Evolutionary conservation across 2,329 filamentous ascomycete species (phyloP).

Genomic region (Setomelanomma holmii): DNA sequence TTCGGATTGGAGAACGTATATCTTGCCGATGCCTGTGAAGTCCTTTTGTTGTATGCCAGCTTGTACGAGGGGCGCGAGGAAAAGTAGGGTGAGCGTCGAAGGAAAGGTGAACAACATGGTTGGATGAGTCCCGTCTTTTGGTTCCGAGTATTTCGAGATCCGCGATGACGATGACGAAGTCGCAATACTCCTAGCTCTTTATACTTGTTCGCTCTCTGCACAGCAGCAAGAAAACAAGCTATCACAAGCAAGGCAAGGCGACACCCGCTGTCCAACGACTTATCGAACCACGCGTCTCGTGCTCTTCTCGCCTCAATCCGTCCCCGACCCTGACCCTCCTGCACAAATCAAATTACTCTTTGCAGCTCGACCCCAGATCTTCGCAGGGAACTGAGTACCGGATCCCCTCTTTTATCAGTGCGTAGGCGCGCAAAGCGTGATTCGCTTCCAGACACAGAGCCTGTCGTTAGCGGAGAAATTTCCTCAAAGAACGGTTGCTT

Average conservation of each 20-base stretch:
- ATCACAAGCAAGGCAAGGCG: conserved; percentile 1
- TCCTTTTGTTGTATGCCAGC: conserved; percentile 32
- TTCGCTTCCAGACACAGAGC: background rate
- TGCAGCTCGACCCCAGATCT: conserved; percentile 2
- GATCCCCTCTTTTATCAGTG: conserved; percentile 11
- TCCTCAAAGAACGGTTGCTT: background rate
- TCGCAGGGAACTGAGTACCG: background rate
- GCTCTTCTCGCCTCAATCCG: background rate
- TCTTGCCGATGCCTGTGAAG: conserved; percentile 39
- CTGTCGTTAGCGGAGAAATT: conserved; percentile 4
- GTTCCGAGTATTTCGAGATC: background rate
- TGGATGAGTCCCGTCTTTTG: background rate
- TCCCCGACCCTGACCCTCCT: background rate
- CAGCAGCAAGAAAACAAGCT: background rate
- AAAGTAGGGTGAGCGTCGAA: conserved; percentile 14
- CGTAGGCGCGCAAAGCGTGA: background rate
- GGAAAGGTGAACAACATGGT: conserved; percentile 1
- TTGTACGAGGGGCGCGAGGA: conserved; percentile 15
- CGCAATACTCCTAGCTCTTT: conserved; percentile 1
- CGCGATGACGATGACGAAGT: background rate
- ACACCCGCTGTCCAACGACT: background rate
- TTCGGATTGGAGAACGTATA: conserved; percentile 37
- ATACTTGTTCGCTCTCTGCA: background rate
- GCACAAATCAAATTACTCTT: conserved; percentile 3
- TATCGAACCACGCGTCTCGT: conserved; percentile 1